Conservation (phyloP, 345 rosid species). For the Bruguiera gymnorhiza region DNA sequence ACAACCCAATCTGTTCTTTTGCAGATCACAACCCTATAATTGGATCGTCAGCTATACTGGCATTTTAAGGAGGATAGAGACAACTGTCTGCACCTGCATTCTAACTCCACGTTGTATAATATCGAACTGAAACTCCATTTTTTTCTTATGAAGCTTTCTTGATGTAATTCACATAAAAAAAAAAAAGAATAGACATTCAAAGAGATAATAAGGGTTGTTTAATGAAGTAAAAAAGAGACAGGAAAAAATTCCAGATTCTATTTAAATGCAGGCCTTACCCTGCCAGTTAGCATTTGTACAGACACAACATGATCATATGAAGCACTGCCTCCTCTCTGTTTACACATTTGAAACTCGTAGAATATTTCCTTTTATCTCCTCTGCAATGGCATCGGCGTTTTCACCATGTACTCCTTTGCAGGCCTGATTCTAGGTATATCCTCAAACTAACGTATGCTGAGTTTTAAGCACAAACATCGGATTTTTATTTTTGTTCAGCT, state of each 20-base stretch:
- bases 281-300: slow-evolving; percentile 40
- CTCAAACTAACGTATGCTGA: slow-evolving; percentile 45
- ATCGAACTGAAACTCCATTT: too few relatives aligned
- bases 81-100: too few relatives aligned
- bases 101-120: too few relatives aligned
- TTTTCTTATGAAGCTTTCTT: too few relatives aligned
- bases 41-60: too few relatives aligned
- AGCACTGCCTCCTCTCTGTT: slow-evolving; percentile 30
- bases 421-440: slow-evolving; percentile 44
- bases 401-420: slow-evolving; percentile 36
- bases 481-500: slow-evolving; percentile 37
- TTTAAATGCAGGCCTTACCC: slow-evolving; percentile 21
- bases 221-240: slow-evolving; percentile 20
- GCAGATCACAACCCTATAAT: too few relatives aligned
- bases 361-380: slow-evolving; percentile 22
- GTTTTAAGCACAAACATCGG: slow-evolving; percentile 36
- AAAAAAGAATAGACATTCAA: too few relatives aligned
- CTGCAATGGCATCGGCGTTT: slow-evolving; percentile 29
- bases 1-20: too few relatives aligned
- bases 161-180: too few relatives aligned
- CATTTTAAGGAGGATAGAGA: too few relatives aligned
- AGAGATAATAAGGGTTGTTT: too few relatives aligned
- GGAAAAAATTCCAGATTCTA: slow-evolving; percentile 28
- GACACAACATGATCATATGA: slow-evolving; percentile 18
- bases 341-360: slow-evolving; percentile 42